Evolutionary conservation across 495 filamentous ascomycete species (phyloP).

Genomic region (Penicillium cosmopolitanum): DNA sequence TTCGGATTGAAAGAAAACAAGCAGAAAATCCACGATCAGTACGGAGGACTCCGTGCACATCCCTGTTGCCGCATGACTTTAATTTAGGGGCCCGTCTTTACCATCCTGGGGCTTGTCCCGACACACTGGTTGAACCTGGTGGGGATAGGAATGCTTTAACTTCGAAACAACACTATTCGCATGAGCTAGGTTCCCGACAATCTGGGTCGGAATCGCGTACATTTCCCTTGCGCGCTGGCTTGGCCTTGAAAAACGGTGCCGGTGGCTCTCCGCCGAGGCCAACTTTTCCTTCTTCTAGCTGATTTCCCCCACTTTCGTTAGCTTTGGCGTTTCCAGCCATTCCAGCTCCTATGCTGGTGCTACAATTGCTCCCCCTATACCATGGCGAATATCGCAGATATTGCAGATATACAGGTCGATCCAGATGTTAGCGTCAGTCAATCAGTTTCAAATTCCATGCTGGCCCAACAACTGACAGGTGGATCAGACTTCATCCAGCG

Average conservation of each 20-base stretch:
- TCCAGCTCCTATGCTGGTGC: neutral
- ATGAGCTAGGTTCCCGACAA: slow-evolving; percentile 5
- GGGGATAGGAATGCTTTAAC: neutral
- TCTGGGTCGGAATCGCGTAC: slow-evolving; percentile 9
- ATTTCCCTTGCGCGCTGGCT: slow-evolving; percentile 1
- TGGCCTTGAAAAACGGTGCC: neutral
- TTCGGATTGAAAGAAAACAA: neutral
- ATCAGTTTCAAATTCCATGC: neutral
- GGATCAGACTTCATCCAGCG: slow-evolving; percentile 14
- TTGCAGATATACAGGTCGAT: slow-evolving; percentile 18
- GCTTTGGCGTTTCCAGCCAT: neutral
- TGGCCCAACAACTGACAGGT: neutral
- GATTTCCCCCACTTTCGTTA: neutral
- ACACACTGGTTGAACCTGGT: slow-evolving; percentile 9
- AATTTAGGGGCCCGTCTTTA: neutral
- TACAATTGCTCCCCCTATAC: neutral
- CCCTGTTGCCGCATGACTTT: neutral
- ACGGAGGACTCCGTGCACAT: neutral
- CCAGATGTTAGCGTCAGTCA: slow-evolving; percentile 17
- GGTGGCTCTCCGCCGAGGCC: neutral
- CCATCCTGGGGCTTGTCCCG: slow-evolving; percentile 4
- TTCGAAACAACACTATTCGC: neutral
- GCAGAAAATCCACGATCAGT: neutral
- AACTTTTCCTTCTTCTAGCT: slow-evolving; percentile 4
- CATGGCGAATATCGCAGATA: neutral